Evolutionary conservation across 176 grass and related monocot genomes (phyloP).

Genomic region (Carex scoparia): DNA sequence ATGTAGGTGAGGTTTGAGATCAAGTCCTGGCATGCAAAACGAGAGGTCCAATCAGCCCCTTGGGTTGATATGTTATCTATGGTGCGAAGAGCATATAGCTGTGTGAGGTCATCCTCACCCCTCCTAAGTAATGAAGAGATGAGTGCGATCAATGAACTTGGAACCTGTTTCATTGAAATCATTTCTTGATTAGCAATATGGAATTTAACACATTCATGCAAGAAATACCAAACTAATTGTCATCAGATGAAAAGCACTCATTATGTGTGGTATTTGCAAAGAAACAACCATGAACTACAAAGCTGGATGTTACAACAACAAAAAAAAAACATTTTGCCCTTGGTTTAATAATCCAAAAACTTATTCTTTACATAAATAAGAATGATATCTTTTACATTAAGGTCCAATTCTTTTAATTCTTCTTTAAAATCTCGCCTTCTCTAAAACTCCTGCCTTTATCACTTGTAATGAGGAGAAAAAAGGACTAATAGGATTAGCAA

Average conservation of each 20-base stretch:
- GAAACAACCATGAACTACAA: neutral
- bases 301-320: neutral
- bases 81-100: slow-evolving; percentile 89
- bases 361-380: neutral
- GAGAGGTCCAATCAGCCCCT: slow-evolving; percentile 85
- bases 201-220: neutral
- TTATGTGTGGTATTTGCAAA: neutral
- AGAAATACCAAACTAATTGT: neutral
- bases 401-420: neutral
- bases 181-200: neutral
- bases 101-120: slow-evolving; percentile 94
- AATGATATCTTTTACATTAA: neutral
- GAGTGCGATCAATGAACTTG: slow-evolving; percentile 78
- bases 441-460: too few relatives aligned
- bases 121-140: slow-evolving; percentile 90
- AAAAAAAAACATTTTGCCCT: neutral
- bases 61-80: slow-evolving; percentile 97
- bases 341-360: neutral
- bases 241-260: neutral
- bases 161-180: slow-evolving; percentile 50
- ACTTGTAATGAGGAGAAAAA: neutral
- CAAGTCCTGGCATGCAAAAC: slow-evolving; percentile 85
- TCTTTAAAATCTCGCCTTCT: neutral
- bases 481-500: neutral
- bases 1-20: slow-evolving; percentile 83